Base-by-base conservation (phyloP, 2,329 filamentous ascomycete species). In the Curvularia eragrostidis region DNA sequence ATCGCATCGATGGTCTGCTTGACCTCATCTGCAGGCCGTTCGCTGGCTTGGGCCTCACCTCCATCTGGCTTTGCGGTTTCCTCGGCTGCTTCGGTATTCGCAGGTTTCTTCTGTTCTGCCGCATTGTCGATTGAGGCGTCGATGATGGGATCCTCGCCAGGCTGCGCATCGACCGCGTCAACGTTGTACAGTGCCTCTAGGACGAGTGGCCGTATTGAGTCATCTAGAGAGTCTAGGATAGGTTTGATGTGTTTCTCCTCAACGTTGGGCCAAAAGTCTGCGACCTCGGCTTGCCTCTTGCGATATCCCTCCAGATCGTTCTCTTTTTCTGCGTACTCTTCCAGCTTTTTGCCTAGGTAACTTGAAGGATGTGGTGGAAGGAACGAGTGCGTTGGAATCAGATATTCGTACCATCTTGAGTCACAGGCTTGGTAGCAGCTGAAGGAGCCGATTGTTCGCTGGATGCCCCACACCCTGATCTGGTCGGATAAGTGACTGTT, bases 401-500 rank as follows among this genome's bases (percentile, higher is more conserved):
- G 82, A 74, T 99, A 99, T 80, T 99, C 95, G 79, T 99, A 99
- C 84, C 93, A 96, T 66, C 95, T 85, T 24, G 93, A 97, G 78
- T 99, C 95, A 78, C 94, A 97, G 54, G 91, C 86, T 74, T 96
- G 90, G 78, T 99, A 99, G 78, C 91, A 94, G 77, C 91, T 97
- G 82, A 98, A 99, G 66, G 88, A 87, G 64, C 93, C 94, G 73
- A 89, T 94, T 0, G 94, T 96, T 50, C 92, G 84, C 77, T 96
- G 88, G 61, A 97, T 92, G 3, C 92, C 95, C 95, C 95, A 99
- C 2, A 99, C 85, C 50, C 95, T 87, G 64, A 99, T 99, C 80
- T 99, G 95, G 3, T 89, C 85, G 2, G 90, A 90, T 39, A 99
- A 83, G 54, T 91, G 81, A 34, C 87, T 85, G 78, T 99, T 99